Conservation (phyloP, 2,329 filamentous ascomycete genomes). For the Diplocarpon mali region DNA sequence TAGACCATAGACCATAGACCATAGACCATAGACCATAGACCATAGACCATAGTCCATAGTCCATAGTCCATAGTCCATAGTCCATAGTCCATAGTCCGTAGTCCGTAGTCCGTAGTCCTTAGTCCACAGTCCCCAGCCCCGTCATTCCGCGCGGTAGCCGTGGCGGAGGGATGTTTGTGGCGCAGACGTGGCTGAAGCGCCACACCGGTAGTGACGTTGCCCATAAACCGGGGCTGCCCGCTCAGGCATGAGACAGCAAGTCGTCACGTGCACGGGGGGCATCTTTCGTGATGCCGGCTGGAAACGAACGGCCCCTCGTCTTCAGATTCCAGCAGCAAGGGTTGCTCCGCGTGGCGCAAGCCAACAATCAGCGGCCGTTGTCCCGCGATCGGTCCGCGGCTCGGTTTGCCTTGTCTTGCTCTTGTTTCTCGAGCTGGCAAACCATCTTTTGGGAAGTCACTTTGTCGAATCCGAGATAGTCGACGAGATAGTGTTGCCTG, state of each 20-base stretch:
- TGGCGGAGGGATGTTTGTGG: too few species aligned
- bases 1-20: too few species aligned
- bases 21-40: too few species aligned
- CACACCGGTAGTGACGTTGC: conserved; percentile 9
- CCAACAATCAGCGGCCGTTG: neutral
- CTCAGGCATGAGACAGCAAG: conserved; percentile 1
- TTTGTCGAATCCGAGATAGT: conserved; percentile 40
- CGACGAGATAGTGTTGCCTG: conserved; percentile 54
- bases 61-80: too few species aligned
- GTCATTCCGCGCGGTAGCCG: too few species aligned
- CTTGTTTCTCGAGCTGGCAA: conserved; percentile 11
- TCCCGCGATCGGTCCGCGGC: neutral
- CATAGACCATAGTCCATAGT: too few species aligned
- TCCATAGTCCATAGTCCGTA: too few species aligned
- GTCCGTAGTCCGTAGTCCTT: too few species aligned
- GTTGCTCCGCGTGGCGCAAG: neutral
- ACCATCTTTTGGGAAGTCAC: conserved; percentile 20
- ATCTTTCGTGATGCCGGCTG: neutral
- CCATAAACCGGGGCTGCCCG: conserved; percentile 3
- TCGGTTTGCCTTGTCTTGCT: conserved; percentile 8
- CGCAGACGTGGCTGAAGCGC: too few species aligned
- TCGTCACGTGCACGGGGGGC: neutral
- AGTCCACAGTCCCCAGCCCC: too few species aligned
- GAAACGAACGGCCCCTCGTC: neutral
- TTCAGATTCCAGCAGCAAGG: neutral